Evolutionary conservation across 2,329 filamentous ascomycete genomes (phyloP), one percentile per base, ranked within the genome.

Genomic region (Xylariaceae sp.): DNA sequence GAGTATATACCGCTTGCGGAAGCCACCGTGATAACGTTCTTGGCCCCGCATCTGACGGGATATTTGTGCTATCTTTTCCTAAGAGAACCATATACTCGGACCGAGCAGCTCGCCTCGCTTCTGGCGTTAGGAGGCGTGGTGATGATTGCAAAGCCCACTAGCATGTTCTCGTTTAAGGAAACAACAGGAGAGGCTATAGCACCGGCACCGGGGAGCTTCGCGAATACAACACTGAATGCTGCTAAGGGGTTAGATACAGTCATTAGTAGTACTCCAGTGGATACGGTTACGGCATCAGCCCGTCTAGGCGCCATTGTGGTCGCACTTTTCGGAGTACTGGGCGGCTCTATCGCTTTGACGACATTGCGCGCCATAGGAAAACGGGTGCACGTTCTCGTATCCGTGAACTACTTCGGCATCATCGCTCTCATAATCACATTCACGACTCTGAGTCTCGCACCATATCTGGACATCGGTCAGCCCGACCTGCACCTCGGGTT

Each of bases 1-100:
- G 59, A 60, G 52, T 65, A 64, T 47, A 53, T 65, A 35, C 89
- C 90, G 0, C 80, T 96, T 1, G 88, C 90, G 13, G 92, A 96
- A 71, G 91, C 92, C 1, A 94, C 90, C 0, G 92, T 96, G 39
- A 88, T 97, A 56, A 94, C 90, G 7, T 97, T 96, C 71, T 80
- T 96, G 4, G 84, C 88, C 0, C 92, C 92, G 0, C 88, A 87
- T 11, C 79, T 95, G 4, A 84, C 90, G 17, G 90, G 89, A 59
- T 90, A 92, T 76, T 82, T 88, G 15, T 96, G 91, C 71, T 91
- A 88, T 41, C 77, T 92, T 57, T 75, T 92, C 44, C 75, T 87
- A 15, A 83, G 85, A 55, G 90, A 96, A 67, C 88, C 88, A 0
- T 96, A 93, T 70, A 90, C 89, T 1, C 80, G 84, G 23, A 82